phyloP scores from a whole-genome alignment of 116 monocot species.

The Phalaenopsis hybrid region DNA sequence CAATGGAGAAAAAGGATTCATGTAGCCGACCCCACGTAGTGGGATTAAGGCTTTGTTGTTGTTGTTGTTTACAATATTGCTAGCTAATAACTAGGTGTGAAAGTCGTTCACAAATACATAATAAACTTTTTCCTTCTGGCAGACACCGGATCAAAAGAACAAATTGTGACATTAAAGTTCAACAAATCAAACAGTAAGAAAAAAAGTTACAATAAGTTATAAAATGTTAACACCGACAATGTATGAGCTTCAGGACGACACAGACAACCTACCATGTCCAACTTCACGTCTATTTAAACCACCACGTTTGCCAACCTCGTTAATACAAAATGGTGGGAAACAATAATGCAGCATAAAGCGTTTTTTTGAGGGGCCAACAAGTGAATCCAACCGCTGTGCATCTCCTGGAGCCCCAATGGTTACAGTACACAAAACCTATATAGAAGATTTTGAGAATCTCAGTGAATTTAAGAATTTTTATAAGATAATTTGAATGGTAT shows the following conservation, averaged over 20 bases:
- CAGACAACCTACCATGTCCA: conserved; percentile 70
- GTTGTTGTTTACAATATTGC: background rate
- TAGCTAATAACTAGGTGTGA: background rate
- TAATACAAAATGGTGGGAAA: conserved; percentile 95
- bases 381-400: conserved; percentile 83
- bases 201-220: background rate
- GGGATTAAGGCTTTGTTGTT: too few species aligned
- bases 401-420: conserved; percentile 95
- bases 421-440: conserved; percentile 92
- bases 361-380: conserved; percentile 94
- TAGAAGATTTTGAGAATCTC: conserved; percentile 3
- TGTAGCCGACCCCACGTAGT: too few species aligned
- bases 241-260: background rate
- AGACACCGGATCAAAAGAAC: background rate
- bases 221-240: background rate
- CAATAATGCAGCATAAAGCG: conserved; percentile 98
- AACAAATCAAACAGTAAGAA: background rate
- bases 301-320: conserved; percentile 84
- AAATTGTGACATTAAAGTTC: conserved; percentile 1
- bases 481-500: background rate
- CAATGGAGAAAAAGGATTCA: too few species aligned
- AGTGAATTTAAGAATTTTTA: background rate
- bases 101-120: background rate
- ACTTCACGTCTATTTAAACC: conserved; percentile 96
- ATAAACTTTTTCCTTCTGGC: background rate